These are phyloP conservation scores for Austropuccinia psidii DNA, from an alignment of 1,284 basidiomycete genomes.

Conservation along the genomic window DNA sequence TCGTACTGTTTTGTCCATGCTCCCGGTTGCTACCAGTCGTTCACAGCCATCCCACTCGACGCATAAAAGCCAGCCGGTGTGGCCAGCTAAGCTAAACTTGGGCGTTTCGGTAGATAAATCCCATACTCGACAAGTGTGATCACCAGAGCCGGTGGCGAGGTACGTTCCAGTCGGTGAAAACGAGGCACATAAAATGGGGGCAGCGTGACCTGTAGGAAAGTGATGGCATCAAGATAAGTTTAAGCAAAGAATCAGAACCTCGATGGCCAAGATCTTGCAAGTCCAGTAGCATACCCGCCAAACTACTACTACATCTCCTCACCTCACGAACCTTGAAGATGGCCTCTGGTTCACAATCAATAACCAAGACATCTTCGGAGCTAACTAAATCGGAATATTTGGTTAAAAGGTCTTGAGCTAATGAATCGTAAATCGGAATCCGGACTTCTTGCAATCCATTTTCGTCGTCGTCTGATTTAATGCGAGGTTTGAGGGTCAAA, in stretches of 20 bases:
- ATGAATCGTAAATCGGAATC: slow-evolving; percentile 25
- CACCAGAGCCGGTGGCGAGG: slow-evolving; percentile 90
- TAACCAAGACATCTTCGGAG: slow-evolving; percentile 73
- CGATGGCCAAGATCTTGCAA: background rate
- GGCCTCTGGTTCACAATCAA: slow-evolving; percentile 87
- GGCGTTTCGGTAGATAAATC: slow-evolving; percentile 89
- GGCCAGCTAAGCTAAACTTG: slow-evolving; percentile 75
- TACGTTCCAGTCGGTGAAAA: slow-evolving; percentile 87
- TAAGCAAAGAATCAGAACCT: background rate
- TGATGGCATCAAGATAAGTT: slow-evolving; percentile 9
- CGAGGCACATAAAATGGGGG: slow-evolving; percentile 87
- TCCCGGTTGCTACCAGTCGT: slow-evolving; percentile 82
- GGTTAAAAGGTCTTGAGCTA: slow-evolving; percentile 38
- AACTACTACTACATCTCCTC: slow-evolving; percentile 81
- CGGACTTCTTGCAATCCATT: background rate
- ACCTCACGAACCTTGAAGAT: slow-evolving; percentile 91
- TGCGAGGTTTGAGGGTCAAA: slow-evolving; percentile 24
- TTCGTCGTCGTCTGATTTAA: too few relatives aligned
- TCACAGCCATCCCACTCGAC: slow-evolving; percentile 96
- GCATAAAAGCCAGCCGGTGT: slow-evolving; percentile 91
- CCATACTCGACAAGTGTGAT: slow-evolving; percentile 88
- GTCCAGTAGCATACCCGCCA: slow-evolving; percentile 58
- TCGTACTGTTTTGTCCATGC: slow-evolving; percentile 68
- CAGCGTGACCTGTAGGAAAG: slow-evolving; percentile 64
- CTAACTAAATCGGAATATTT: slow-evolving; percentile 54